Percentiles rank a stretch among this genome's conserved stretches.
Conservation (phyloP, 306 rosid genomes). For the Purshia tridentata region DNA sequence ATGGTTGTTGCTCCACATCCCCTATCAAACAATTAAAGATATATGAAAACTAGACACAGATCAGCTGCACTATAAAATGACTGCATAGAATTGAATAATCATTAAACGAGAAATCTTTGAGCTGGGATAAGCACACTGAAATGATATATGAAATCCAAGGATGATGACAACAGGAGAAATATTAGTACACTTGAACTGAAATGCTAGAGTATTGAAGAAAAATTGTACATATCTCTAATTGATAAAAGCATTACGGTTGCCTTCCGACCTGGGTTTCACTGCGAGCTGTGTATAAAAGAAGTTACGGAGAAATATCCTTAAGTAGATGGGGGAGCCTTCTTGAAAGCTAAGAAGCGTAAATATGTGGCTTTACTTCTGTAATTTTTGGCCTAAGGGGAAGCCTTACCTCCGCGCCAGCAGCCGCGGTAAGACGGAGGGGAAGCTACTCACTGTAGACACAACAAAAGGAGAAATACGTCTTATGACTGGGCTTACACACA, state of each 20-base stretch:
- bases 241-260: neutral
- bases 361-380: neutral
- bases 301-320: neutral
- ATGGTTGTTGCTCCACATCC: slow-evolving; percentile 71
- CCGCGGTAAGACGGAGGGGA: too few relatives aligned
- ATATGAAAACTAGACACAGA: slow-evolving; percentile 7
- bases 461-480: too few relatives aligned
- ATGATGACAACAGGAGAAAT: neutral
- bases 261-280: neutral
- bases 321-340: neutral
- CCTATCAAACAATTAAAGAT: slow-evolving; percentile 45
- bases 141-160: neutral
- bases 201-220: neutral
- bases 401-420: neutral
- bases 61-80: slow-evolving; percentile 23
- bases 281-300: neutral
- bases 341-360: neutral
- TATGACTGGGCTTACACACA: too few relatives aligned
- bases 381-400: neutral
- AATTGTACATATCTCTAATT: neutral
- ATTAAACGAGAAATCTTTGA: neutral
- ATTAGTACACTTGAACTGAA: neutral
- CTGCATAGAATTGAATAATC: neutral
- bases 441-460: too few relatives aligned
- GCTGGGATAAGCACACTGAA: neutral